Base-by-base conservation (phyloP, 2,329 filamentous ascomycete species). In the Aureobasidium vineae region DNA sequence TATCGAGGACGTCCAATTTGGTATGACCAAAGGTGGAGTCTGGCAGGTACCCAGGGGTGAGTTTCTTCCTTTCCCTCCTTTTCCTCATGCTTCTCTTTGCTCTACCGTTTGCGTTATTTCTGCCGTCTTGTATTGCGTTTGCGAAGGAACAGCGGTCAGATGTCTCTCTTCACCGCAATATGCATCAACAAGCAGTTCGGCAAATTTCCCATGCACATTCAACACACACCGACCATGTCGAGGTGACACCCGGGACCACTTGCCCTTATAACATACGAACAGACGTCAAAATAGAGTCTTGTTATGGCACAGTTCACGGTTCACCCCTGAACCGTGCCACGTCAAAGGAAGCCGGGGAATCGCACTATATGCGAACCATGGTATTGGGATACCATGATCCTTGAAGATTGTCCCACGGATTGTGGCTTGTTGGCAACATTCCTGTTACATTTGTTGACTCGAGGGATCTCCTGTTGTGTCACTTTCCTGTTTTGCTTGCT, bases 11-110 rank as follows among this genome's bases (percentile, higher is more conserved):
- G 89, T 85, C 28, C 81, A 84, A 69, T 98, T 99, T 75, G 87
- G 89, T 66, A 92, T 97, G 70, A 87, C 88, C 43, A 92, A 90
- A 71, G 93, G 94, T 47, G 94, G 94, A 63, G 90, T 93, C 77
- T 98, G 91, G 85, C 93, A 97, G 77, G 93, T 99, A 69, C 95
- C 95, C 28, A 86, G 94, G 86, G 94, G 94, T 97, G 79, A 83
- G 89, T 72, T 73, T 61, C 61, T 68, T 53, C 66, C 64, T 63
- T 57, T 60, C 70, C 66, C 41, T 23, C n/a, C 60, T 61, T n/a
- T 40, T 33, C 31, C 50, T 60, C 65, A 28, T 65, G 41, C 38
- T 33, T 67, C 45, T 31, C 10, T 56, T 45, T 63, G 8, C 33
- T 11, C n/a, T 10, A 11, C 45, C 21, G 13, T 56, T 45, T 63